Conservation (phyloP, 352 stramenopile species). For the Thraustotheca clavata region DNA sequence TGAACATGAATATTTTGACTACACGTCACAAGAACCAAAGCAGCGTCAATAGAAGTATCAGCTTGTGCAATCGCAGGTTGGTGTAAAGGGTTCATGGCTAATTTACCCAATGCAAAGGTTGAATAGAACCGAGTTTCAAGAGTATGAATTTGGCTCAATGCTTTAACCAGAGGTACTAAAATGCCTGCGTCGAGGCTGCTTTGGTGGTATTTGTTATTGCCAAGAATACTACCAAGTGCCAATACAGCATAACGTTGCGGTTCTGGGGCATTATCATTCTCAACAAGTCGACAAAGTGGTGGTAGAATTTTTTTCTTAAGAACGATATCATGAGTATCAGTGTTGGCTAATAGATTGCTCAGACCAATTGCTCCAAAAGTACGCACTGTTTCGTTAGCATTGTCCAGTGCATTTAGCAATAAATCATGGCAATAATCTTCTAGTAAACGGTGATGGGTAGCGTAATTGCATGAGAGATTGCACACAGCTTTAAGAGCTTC, state of each 20-base stretch:
- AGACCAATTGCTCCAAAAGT: constrained; percentile 86
- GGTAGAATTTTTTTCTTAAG: constrained; percentile 47
- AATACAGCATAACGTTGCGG: constrained; percentile 74
- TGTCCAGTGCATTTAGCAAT: constrained; percentile 56
- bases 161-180: constrained; percentile 57
- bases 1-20: constrained; percentile 40
- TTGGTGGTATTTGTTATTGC: constrained; percentile 49
- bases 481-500: constrained; percentile 68
- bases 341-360: constrained; percentile 86
- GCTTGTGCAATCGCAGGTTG: constrained; percentile 50
- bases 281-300: constrained; percentile 48
- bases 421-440: constrained; percentile 73
- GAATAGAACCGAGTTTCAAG: constrained; percentile 91
- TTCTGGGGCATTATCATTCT: constrained; percentile 33
- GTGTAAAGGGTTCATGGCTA: constrained; percentile 73
- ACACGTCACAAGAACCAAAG: constrained; percentile 54
- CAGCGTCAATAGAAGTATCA: constrained; percentile 37
- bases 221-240: constrained; percentile 76
- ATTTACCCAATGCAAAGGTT: constrained; percentile 89
- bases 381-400: constrained; percentile 50
- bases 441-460: constrained; percentile 77
- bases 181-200: constrained; percentile 59
- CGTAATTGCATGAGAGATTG: constrained; percentile 75
- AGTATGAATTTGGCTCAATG: constrained; percentile 50
- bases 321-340: constrained; percentile 66